These are phyloP conservation scores for Voacanga thouarsii DNA, from an alignment of 257 asterid species.

Conservation along the genomic window DNA sequence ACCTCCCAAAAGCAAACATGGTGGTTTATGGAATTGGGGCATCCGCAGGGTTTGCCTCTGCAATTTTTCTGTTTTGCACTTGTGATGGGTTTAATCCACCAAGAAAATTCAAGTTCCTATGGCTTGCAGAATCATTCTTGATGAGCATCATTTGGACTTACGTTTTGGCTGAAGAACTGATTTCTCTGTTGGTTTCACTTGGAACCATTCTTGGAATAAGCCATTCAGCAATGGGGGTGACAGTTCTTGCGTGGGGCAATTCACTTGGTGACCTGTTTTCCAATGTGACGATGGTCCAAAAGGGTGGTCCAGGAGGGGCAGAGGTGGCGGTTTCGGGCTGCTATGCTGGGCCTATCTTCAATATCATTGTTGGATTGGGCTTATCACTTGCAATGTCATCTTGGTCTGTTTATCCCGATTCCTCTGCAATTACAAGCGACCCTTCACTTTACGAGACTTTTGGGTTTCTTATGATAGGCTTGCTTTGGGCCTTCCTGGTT, in stretches of 20 bases:
- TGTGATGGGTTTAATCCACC: conserved; percentile 22
- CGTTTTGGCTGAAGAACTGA: conserved; percentile 26
- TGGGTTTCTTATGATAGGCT: conserved; percentile 16
- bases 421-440: neutral
- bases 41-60: neutral
- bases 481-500: conserved; percentile 25
- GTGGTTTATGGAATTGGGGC: neutral
- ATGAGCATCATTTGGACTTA: conserved; percentile 26
- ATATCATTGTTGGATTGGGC: conserved; percentile 24
- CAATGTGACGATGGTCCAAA: conserved; percentile 22
- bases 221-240: conserved; percentile 20
- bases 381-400: conserved; percentile 5
- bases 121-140: conserved; percentile 20
- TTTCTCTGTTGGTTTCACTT: conserved; percentile 25
- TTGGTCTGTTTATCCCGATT: conserved; percentile 14
- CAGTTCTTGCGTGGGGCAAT: conserved; percentile 31
- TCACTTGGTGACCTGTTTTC: conserved; percentile 30
- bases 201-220: conserved; percentile 20
- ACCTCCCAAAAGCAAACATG: conserved; percentile 2
- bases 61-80: conserved; percentile 6
- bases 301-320: conserved; percentile 22
- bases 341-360: conserved; percentile 30
- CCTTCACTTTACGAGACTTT: conserved; percentile 13
- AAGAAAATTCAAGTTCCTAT: conserved; percentile 16
- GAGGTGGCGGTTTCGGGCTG: conserved; percentile 21